phyloP scores from a whole-genome alignment of 768 basidiomycete genomes.

The Pseudohyphozyma bogoriensis region DNA sequence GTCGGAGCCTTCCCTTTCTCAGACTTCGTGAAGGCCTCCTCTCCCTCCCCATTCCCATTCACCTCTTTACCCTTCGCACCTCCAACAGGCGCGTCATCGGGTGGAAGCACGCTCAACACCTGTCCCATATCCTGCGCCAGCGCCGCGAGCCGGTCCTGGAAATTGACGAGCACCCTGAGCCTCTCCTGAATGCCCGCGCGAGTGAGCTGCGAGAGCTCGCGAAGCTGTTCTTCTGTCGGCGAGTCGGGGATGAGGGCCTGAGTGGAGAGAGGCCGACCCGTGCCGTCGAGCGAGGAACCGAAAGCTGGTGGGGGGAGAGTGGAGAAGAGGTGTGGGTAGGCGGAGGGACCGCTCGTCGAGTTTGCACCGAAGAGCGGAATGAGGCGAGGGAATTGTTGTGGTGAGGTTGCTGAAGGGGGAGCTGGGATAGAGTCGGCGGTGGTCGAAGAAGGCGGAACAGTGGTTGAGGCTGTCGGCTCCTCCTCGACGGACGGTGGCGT shows the following conservation, averaged over 20 bases:
- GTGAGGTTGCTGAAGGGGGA: not conserved
- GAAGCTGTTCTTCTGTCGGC: slow-evolving; percentile 55
- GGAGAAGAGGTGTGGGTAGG: slow-evolving; percentile 3
- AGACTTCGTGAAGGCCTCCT: not conserved
- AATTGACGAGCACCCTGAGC: slow-evolving; percentile 63
- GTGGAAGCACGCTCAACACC: slow-evolving; percentile 48
- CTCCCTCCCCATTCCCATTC: not conserved
- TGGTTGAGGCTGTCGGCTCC: not conserved
- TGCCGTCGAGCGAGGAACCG: not conserved
- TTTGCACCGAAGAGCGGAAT: not conserved
- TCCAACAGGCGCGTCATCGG: not conserved
- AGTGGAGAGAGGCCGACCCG: not conserved
- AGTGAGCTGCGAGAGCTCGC: slow-evolving; percentile 55
- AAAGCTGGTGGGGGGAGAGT: not conserved
- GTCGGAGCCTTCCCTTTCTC: not conserved
- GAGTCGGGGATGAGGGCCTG: slow-evolving; percentile 42
- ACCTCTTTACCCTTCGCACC: not conserved
- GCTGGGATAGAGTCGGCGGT: not conserved
- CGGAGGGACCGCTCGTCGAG: not conserved
- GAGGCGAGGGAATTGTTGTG: not conserved
- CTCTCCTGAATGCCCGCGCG: slow-evolving; percentile 77
- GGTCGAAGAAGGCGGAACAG: not conserved
- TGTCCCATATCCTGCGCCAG: slow-evolving; percentile 70
- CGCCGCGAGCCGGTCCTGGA: slow-evolving; percentile 60
- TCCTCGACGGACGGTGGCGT: not conserved